Conservation (phyloP, 2,329 filamentous ascomycete species). For the Beauveria brongniartii region DNA sequence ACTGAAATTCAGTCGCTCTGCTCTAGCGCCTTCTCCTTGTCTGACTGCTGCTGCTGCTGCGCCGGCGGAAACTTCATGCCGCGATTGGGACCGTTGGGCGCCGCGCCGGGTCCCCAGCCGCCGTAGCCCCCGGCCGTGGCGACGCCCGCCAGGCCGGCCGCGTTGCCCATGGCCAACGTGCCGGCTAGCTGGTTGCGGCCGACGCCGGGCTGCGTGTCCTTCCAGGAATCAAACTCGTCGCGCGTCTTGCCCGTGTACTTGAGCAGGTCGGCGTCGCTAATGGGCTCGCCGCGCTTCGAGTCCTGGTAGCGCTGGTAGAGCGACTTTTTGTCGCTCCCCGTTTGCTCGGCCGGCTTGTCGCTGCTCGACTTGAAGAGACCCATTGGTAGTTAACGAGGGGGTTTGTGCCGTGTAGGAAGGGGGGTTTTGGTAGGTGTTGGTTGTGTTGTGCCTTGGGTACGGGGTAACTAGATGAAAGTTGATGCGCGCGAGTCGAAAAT, state of each 20-base stretch:
- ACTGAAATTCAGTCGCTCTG: neutral
- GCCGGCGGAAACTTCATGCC: constrained; percentile 30
- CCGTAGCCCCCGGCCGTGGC: constrained; percentile 23
- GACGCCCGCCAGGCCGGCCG: constrained; percentile 23
- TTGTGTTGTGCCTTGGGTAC: too few relatives aligned
- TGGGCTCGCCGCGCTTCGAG: constrained; percentile 22
- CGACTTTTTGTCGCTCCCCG: constrained; percentile 18
- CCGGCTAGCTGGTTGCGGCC: constrained; percentile 32
- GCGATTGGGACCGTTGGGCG: constrained; percentile 18
- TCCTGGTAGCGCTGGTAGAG: constrained; percentile 26
- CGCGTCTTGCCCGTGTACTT: constrained; percentile 33
- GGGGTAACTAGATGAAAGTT: too few relatives aligned
- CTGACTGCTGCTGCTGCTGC: constrained; percentile 2
- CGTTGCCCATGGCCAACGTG: constrained; percentile 21
- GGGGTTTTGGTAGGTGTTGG: too few relatives aligned
- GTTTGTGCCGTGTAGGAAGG: neutral
- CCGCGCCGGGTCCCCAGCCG: constrained; percentile 26
- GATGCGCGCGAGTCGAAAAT: too few relatives aligned
- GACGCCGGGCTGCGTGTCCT: constrained; percentile 28
- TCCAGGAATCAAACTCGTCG: constrained; percentile 18
- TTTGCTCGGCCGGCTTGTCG: constrained; percentile 5
- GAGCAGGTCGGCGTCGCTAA: constrained; percentile 31
- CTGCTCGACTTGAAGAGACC: constrained; percentile 7
- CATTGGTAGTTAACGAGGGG: neutral
- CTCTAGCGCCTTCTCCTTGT: constrained; percentile 8